A percentile compares a stretch with the other conserved stretches of the same genome.
These are phyloP conservation scores for Aspergillus brunneoviolaceus DNA, from an alignment of 2,329 filamentous ascomycete genomes.

Conservation along the genomic window DNA sequence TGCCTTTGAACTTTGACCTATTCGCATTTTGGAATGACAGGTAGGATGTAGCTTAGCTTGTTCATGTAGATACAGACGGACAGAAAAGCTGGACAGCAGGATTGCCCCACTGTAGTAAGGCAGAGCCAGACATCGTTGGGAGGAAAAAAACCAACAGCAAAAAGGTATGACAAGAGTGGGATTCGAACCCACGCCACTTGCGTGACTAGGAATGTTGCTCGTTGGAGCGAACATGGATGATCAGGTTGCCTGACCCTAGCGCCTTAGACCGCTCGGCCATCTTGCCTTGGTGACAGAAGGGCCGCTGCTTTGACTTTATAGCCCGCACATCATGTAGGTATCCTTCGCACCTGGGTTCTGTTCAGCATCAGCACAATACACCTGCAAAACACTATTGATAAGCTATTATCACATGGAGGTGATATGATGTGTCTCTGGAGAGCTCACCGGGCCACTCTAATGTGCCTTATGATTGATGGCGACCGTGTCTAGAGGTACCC, in stretches of 20 bases:
- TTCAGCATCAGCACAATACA: neutral
- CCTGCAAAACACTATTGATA: neutral
- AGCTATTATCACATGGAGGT: neutral
- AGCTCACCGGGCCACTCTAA: neutral
- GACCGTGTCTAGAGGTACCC: too few species aligned
- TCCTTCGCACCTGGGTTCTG: neutral
- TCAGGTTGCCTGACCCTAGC: neutral
- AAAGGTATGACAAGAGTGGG: neutral
- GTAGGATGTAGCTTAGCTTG: too few species aligned
- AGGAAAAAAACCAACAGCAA: neutral
- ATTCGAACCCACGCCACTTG: neutral
- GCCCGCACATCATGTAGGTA: fast-evolving
- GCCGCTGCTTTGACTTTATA: neutral
- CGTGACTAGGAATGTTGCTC: neutral
- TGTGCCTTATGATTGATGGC: neutral
- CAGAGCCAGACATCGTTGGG: too few species aligned
- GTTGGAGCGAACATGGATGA: neutral
- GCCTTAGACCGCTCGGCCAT: neutral
- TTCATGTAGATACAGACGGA: too few species aligned
- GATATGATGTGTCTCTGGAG: neutral
- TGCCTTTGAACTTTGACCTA: too few species aligned
- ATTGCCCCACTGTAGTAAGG: too few species aligned
- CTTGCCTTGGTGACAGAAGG: neutral
- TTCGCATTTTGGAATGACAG: too few species aligned
- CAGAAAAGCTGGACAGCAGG: too few species aligned